Evolutionary conservation across 306 rosid genomes (phyloP).

Genomic region (Cicer bijugum): DNA sequence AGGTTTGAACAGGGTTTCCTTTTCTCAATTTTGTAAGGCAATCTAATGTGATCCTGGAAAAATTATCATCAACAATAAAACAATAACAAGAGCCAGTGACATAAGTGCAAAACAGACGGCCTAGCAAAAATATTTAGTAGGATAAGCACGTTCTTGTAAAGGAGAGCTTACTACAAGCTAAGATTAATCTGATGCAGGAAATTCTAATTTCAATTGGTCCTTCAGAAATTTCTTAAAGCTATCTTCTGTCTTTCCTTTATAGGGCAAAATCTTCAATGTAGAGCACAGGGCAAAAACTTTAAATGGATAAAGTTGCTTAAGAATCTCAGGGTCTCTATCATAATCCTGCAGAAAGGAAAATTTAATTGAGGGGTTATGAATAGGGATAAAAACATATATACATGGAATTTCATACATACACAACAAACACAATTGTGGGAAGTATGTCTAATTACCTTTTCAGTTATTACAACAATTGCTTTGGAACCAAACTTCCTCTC

Average conservation of each 20-base stretch:
- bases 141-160: neutral
- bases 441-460: conserved; percentile 64
- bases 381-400: neutral
- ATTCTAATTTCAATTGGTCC: conserved; percentile 48
- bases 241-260: conserved; percentile 55
- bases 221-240: conserved; percentile 66
- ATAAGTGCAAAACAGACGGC: conserved; percentile 4
- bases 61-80: neutral
- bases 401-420: conserved; percentile 13
- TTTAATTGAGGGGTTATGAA: neutral
- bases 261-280: conserved; percentile 55
- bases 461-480: conserved; percentile 74
- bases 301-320: conserved; percentile 61
- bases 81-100: neutral
- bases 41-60: neutral
- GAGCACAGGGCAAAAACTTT: conserved; percentile 68
- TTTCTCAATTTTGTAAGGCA: conserved; percentile 24
- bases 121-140: conserved; percentile 5
- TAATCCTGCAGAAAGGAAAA: conserved; percentile 61
- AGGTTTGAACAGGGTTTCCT: neutral
- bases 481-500: conserved; percentile 62
- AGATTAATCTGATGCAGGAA: conserved; percentile 35
- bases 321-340: conserved; percentile 76
- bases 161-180: conserved; percentile 11
- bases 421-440: neutral